Evolutionary conservation across 768 basidiomycete species (phyloP), one percentile per base, ranked within the genome.

Genomic region (Omphalotus guepiniiformis): DNA sequence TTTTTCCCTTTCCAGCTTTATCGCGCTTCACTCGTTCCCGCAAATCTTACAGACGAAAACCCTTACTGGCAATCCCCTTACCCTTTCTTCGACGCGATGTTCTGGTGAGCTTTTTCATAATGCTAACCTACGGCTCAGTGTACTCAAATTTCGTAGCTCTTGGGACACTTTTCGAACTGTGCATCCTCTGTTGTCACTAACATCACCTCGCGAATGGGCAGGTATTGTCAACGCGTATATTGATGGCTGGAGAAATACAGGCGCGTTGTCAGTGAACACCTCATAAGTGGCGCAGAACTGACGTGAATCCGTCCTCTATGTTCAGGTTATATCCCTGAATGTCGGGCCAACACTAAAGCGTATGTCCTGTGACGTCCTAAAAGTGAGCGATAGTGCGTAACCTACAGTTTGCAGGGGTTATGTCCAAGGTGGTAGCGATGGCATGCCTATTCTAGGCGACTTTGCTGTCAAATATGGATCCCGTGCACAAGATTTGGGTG

Each of bases 161-260:
- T 78, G 76, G 76, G 75, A 78, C 51, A 73, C 72, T 0, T 76
- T 76, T 68, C 69, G 76, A 37, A 76, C 75, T 4, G 73, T 76
- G 0, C 76, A 78, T 43, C 75, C 76, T 9, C 60, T 75, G 6
- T 66, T 75, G 13, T 76, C 76, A 3, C 52, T 76, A 26, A 63
- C 66, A 6, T 67, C 70, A 2, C 76, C 76, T 12, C 46, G 47
- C 18, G 74, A 74, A 56, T 76, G 75, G 74, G 57, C 68, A 1
- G 68, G 72, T 46, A 75, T 76, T 19, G 66, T 76, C 11, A 75
- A 65, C 34, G 65, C 74, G 1, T 76, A 76, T 52, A 57, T 78
- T 13, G 76, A 78, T 54, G 76, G 75, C 15, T 76, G 75, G 74
- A 60, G 74, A 28, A 53, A 74, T 44, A 72, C 72, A 11, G 74